Evolutionary conservation across 805 yeast genomes (phyloP).

Genomic region (Myxozyma melibiosi): DNA sequence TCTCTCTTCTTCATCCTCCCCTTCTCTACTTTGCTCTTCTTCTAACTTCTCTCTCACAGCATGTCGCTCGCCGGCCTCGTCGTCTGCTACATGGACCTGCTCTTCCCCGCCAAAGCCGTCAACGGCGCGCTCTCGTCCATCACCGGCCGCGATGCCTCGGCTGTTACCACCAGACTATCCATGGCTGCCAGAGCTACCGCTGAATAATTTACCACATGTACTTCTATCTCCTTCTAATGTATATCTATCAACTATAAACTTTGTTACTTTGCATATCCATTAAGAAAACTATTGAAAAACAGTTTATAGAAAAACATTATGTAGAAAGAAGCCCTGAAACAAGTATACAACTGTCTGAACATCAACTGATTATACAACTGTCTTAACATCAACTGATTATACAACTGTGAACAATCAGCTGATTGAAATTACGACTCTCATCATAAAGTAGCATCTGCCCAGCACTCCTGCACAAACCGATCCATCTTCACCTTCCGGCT

Average conservation of each 20-base stretch:
- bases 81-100: constrained; percentile 30
- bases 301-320: no score
- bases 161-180: constrained; percentile 28
- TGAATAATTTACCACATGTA: neutral
- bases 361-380: no score
- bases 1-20: neutral
- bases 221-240: no score
- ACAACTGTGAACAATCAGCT: no score
- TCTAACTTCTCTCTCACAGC: neutral
- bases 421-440: no score
- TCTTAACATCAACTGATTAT: no score
- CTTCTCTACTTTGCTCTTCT: neutral
- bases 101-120: constrained; percentile 14
- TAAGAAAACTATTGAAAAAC: no score
- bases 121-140: neutral
- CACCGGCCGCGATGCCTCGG: constrained; percentile 9
- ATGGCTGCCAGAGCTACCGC: constrained; percentile 28
- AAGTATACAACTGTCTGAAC: neutral
- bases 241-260: no score
- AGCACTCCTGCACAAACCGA: constrained; percentile 67
- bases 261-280: no score
- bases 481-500: constrained; percentile 79
- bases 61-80: constrained; percentile 28
- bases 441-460: constrained; percentile 15
- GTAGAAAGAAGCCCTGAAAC: no score